Conservation (phyloP, 2,329 filamentous ascomycete genomes). For the Laburnicola sp. region DNA sequence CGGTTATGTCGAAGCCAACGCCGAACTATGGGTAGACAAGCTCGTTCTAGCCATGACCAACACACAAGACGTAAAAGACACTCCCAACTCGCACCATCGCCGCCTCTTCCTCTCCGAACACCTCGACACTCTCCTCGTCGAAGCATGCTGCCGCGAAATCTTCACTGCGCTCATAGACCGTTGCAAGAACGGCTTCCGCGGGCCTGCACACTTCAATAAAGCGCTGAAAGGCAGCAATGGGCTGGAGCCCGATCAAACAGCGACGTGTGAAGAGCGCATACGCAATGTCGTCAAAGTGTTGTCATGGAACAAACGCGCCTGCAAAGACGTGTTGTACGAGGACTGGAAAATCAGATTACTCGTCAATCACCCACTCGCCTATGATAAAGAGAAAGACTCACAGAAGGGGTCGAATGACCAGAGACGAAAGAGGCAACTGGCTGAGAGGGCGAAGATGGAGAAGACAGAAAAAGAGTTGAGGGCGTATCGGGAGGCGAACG, state of each 20-base stretch:
- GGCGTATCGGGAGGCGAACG: slow-evolving; percentile 5
- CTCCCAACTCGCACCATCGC: slow-evolving; percentile 6
- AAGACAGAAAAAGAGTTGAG: slow-evolving; percentile 12
- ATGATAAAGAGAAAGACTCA: slow-evolving; percentile 19
- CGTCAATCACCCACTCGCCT: slow-evolving; percentile 19
- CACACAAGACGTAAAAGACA: slow-evolving; percentile 15
- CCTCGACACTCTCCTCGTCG: slow-evolving; percentile 12
- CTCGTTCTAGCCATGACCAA: slow-evolving; percentile 15
- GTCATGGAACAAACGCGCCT: slow-evolving; percentile 19
- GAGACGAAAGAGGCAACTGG: slow-evolving; percentile 12
- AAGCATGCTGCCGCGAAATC: slow-evolving; percentile 14
- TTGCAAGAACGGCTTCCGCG: slow-evolving; percentile 19
- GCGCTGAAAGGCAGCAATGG: slow-evolving; percentile 11
- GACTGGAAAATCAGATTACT: slow-evolving; percentile 21
- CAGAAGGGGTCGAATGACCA: slow-evolving; percentile 24
- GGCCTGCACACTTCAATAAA: slow-evolving; percentile 16
- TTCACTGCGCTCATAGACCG: slow-evolving; percentile 17
- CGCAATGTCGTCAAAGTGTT: slow-evolving; percentile 15
- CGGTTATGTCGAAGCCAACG: slow-evolving; percentile 8
- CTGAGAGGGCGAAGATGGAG: slow-evolving; percentile 14
- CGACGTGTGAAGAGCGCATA: slow-evolving; percentile 16
- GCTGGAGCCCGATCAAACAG: slow-evolving; percentile 11
- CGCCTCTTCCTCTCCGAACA: slow-evolving; percentile 15
- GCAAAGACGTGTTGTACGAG: slow-evolving; percentile 22
- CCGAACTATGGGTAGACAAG: slow-evolving; percentile 17